A percentile compares a stretch with the other conserved stretches of the same genome.
Evolutionary conservation across 257 asterid genomes (phyloP).

Genomic region (Hygrophila difformis): DNA sequence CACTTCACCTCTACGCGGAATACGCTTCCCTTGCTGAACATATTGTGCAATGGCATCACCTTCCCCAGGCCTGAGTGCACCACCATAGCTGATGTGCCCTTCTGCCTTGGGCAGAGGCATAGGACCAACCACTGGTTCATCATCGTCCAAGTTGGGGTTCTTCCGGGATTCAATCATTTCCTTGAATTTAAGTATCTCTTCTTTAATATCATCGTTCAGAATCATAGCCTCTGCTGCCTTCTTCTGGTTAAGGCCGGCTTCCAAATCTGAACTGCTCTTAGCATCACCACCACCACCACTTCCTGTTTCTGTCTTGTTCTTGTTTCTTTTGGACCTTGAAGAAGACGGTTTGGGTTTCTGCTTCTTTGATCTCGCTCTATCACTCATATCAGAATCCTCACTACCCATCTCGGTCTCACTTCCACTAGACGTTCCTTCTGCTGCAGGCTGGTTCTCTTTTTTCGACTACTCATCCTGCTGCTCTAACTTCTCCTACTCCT

Average conservation of each 20-base stretch:
- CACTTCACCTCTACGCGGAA: slow-evolving; percentile 99
- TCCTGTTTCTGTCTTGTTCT: slow-evolving; percentile 34
- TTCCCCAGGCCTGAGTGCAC: slow-evolving; percentile 99
- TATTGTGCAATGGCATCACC: slow-evolving; percentile 99
- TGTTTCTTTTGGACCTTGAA: slow-evolving; percentile 35
- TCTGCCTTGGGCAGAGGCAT: slow-evolving; percentile 94
- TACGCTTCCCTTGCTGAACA: slow-evolving; percentile 99
- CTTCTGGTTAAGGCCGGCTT: slow-evolving; percentile 16
- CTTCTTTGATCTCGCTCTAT: slow-evolving; percentile 27
- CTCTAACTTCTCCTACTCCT: slow-evolving; percentile 29
- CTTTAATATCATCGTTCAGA: slow-evolving; percentile 26
- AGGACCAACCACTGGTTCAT: slow-evolving; percentile 73
- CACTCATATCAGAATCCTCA: slow-evolving; percentile 49
- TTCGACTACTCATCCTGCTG: slow-evolving; percentile 26
- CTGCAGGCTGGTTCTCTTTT: slow-evolving; percentile 29
- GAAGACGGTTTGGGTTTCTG: slow-evolving; percentile 28
- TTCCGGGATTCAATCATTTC: slow-evolving; percentile 63
- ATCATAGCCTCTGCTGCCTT: slow-evolving; percentile 33
- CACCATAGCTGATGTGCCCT: slow-evolving; percentile 97
- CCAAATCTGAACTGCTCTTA: slow-evolving; percentile 26
- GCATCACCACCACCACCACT: slow-evolving; percentile 24
- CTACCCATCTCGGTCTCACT: slow-evolving; percentile 41
- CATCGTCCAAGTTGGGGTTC: slow-evolving; percentile 43
- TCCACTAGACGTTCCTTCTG: slow-evolving; percentile 36
- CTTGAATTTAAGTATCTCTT: slow-evolving; percentile 48